Percentiles rank a stretch among this genome's conserved stretches.
Conservation (phyloP, 345 rosid species). For the Zanthoxylum bungeanum region DNA sequence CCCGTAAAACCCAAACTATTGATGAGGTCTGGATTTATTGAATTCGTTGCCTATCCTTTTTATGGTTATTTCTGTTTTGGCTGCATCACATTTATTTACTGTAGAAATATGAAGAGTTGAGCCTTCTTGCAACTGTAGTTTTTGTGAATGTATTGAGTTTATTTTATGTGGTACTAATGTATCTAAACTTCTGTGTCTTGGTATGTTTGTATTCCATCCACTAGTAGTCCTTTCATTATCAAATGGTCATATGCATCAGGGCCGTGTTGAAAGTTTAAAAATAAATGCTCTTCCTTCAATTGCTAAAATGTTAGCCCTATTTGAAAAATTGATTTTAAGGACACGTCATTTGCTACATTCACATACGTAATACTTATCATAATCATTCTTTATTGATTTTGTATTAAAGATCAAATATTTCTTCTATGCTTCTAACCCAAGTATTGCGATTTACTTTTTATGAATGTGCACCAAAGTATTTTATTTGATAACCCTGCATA, state of each 20-base stretch:
- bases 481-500: background rate
- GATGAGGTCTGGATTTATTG: slow-evolving; percentile 68
- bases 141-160: slow-evolving; percentile 1
- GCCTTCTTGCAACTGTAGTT: background rate
- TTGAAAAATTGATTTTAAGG: background rate
- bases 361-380: background rate
- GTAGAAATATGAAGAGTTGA: slow-evolving; percentile 10
- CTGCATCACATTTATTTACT: background rate
- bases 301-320: slow-evolving; percentile 3
- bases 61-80: background rate
- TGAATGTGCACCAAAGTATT: background rate
- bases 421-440: background rate
- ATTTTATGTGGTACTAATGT: background rate
- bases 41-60: background rate
- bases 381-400: background rate
- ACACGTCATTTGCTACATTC: background rate
- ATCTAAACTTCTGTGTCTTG: background rate
- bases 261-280: background rate
- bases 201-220: background rate
- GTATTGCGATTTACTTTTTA: background rate
- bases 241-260: background rate
- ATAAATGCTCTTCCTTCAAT: background rate
- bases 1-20: slow-evolving; percentile 80
- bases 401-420: background rate
- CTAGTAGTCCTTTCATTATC: background rate